These are phyloP conservation scores for Leptographium procerum DNA, from an alignment of 2,329 filamentous ascomycete species.

Conservation along the genomic window DNA sequence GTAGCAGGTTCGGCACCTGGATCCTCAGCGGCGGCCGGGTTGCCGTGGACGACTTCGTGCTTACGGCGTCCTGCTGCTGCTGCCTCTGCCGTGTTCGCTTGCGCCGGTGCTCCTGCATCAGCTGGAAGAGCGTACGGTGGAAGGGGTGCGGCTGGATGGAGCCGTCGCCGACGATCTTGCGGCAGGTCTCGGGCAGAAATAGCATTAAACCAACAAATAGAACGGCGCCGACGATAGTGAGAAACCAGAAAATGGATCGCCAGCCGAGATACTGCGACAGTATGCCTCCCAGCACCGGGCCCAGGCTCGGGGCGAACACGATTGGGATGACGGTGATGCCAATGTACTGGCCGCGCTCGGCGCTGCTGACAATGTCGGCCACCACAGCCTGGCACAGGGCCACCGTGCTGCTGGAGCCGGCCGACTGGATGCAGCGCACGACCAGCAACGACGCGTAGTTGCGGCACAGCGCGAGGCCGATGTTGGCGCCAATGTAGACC, in stretches of 20 bases:
- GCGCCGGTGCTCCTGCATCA: conserved; percentile 3
- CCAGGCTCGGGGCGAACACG: conserved; percentile 36
- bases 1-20: conserved; percentile 56
- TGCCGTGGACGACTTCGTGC: neutral
- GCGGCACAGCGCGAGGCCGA: conserved; percentile 37
- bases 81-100: neutral
- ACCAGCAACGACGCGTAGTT: conserved; percentile 39
- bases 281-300: conserved; percentile 48
- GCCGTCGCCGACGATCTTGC: conserved; percentile 40
- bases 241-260: conserved; percentile 52
- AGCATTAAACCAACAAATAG: conserved; percentile 30
- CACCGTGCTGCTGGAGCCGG: conserved; percentile 47
- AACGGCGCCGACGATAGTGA: conserved; percentile 33
- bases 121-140: conserved; percentile 10
- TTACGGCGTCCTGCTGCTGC: neutral
- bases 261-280: conserved; percentile 46
- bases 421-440: conserved; percentile 44
- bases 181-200: conserved; percentile 44
- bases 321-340: conserved; percentile 36
- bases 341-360: conserved; percentile 49
- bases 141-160: conserved; percentile 21
- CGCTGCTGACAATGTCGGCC: conserved; percentile 49
- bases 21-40: conserved; percentile 8
- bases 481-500: conserved; percentile 40
- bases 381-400: conserved; percentile 47